Evolutionary conservation across 768 basidiomycete genomes (phyloP), one percentile per base, ranked within the genome.

Genomic region (Mycena albidolilacea): DNA sequence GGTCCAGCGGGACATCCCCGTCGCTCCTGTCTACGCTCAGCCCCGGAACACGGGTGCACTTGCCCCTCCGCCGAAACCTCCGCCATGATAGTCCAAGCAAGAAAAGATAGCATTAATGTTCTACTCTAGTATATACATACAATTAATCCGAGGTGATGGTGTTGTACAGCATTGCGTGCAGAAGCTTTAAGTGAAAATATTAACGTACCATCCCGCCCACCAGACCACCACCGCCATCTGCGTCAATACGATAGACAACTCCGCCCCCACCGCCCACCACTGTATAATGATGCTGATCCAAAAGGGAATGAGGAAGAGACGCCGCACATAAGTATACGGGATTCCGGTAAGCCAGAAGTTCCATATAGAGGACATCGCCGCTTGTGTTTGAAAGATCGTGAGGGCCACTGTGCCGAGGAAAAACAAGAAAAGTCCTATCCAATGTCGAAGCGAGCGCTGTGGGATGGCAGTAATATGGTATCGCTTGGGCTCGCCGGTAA

Each of bases 201-300:
- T 87, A 54, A 93, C 78, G 37, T 84, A 85, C 93, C 94, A 95
- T 35, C 92, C 93, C 67, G 88, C 77, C 94, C 94, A 95, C 93
- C 94, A 95, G 10, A 85, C 77, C 52, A 91, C 82, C 23, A 92
- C 88, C 5, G 86, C 89, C 50, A 90, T 54, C 78, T 94, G 87
- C 70, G 90, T 83, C 17, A 90, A 71, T 14, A 94, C 86, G 70
- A 94, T 81, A 43, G 82, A 85, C 71, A 85, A 79, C 78, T 94
- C 93, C 37, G 89, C 79, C n/a, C 88, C 59, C 55, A 93, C 89
- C 5, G 91, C 91, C 75, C 86, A 80, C 91, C 92, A 93, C 77
- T 91, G 91, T 23, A 93, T 88, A 14, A 93, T 48, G 17, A 93
- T 90, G 9, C 84, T 82, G n/a, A 90, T 79, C 87, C 87, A 90